Base-by-base conservation (phyloP, 768 basidiomycete genomes). In the Tulasnella sp. region DNA sequence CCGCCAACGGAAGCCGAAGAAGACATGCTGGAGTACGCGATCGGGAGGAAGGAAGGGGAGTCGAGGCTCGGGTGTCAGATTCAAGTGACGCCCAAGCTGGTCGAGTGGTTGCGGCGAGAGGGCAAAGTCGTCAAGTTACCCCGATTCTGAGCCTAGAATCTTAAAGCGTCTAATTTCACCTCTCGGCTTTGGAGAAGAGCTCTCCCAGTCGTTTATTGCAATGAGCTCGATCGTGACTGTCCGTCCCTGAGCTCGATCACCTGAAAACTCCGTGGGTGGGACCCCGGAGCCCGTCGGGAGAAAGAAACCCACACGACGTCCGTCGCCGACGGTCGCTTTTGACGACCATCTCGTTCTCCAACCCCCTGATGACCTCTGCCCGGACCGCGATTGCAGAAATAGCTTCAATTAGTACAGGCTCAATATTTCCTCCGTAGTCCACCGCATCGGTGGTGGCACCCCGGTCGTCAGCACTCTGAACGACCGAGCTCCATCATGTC, bases 61-160 rank as follows among this genome's bases (percentile, higher is more conserved):
- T 73, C 70, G 12, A 17, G 75, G n/a, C 74, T 75, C 12, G 68
- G 74, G 22, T 75, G 75, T 52, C 75, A 75, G 52, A 75, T 75
- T 37, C 44, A 12, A n/a, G 73, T 74, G 5, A 75, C 71, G 17
- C 26, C 42, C 32, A 74, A 74, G 62, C 68, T 75, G 44, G 75
- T 29, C 14, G 67, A 68, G 6, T 75, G 75, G 75, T 64, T 64
- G 40, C 34, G n/a, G 47, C 29, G 64, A 16, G 75, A 74, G 3
- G 75, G 75, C 26, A 37, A 44, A 42, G 44, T n/a, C 26, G 36
- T 75, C 35, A 71, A 69, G 39, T 39, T 75, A 40, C 74, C 75
- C n/a, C 32, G 71, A 40, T 75, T 69, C 26, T 69, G 19, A 67
- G 5, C 22, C 19, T 19, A 29, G 5, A 64, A 34, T 11, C 29